These are phyloP conservation scores for Tuber borchii DNA, from an alignment of 495 filamentous ascomycete genomes.

Conservation along the genomic window DNA sequence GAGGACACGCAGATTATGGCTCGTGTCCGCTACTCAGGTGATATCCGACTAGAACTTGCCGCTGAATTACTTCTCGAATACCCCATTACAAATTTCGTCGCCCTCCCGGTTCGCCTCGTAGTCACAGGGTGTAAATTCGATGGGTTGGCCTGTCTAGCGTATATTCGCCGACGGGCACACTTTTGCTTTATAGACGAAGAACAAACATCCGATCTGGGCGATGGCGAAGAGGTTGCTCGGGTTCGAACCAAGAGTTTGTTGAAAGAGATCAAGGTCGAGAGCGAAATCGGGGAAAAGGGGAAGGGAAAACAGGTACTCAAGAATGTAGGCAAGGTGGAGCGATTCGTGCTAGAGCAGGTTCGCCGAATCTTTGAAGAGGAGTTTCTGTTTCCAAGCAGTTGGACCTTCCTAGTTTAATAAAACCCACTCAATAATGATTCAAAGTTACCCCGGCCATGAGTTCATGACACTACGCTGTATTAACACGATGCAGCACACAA, in stretches of 20 bases:
- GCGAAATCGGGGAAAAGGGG: slow-evolving; percentile 88
- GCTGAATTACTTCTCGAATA: slow-evolving; percentile 95
- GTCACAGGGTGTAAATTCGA: slow-evolving; percentile 93
- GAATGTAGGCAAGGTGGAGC: slow-evolving; percentile 97
- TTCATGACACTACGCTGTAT: background rate
- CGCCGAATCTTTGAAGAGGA: slow-evolving; percentile 96
- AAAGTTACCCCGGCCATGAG: background rate
- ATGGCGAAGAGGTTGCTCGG: slow-evolving; percentile 28
- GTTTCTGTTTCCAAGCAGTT: slow-evolving; percentile 95
- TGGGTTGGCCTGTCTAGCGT: slow-evolving; percentile 82
- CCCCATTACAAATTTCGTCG: slow-evolving; percentile 93
- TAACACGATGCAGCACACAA: background rate
- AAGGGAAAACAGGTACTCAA: slow-evolving; percentile 89
- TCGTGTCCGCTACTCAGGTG: slow-evolving; percentile 77
- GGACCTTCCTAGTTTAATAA: slow-evolving; percentile 82
- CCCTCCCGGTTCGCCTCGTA: slow-evolving; percentile 81
- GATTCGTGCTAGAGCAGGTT: slow-evolving; percentile 94
- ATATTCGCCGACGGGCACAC: slow-evolving; percentile 74
- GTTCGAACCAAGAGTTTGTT: slow-evolving; percentile 45
- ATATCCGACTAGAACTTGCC: slow-evolving; percentile 77
- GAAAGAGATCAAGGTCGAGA: slow-evolving; percentile 90
- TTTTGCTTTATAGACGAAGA: slow-evolving; percentile 89
- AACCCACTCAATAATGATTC: background rate
- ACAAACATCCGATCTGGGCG: slow-evolving; percentile 41
- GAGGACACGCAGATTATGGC: slow-evolving; percentile 84